Evolutionary conservation across 2,329 filamentous ascomycete species (phyloP), one percentile per base, ranked within the genome.

Genomic region (Catunica adiposa): DNA sequence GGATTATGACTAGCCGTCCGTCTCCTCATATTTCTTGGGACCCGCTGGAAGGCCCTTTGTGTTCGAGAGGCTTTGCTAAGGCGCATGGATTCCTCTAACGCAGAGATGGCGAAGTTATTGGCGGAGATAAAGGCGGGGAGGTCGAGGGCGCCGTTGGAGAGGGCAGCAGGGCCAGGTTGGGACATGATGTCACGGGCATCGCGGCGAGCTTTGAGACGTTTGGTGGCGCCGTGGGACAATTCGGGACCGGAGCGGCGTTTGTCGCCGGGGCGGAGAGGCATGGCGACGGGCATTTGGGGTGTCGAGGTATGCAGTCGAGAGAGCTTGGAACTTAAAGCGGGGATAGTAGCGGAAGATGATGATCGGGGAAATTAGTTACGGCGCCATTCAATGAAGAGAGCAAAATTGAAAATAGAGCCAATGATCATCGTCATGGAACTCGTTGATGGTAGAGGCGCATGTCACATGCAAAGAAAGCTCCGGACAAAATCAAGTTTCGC

Each of bases 1-100:
- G 86, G 85, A 75, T 98, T 96, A 69, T 98, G 92, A 66, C 89
- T 95, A 20, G 90, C 92, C 0, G 90, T 95, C 62, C 92, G 77
- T 61, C 92, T 76, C 61, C 92, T 76, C 76, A 98, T 71, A 52
- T 83, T 82, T 61, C 88, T 79, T 1, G 92, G 92, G 3, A 98
- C 85, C 62, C 87, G 80, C 67, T 98, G 92, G 64, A 97, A 97
- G 14, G 90, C 89, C 53, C 90, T 78, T 57, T 79, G 82, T 46
- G 78, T 72, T 55, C 73, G 70, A 40, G 72, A 70, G 3, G 70
- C 69, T 66, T 85, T 89, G 50, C 86, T 84, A 37, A 78, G 80
- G 55, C 77, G 75, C 77, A 97, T 92, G 59, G 86, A 87, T 63
- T 83, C 75, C 65, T 95, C 86, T 50, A 97, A 72, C 1, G 89